Evolutionary conservation across 2,329 filamentous ascomycete species (phyloP).

Genomic region (Zymoseptoria tritici): DNA sequence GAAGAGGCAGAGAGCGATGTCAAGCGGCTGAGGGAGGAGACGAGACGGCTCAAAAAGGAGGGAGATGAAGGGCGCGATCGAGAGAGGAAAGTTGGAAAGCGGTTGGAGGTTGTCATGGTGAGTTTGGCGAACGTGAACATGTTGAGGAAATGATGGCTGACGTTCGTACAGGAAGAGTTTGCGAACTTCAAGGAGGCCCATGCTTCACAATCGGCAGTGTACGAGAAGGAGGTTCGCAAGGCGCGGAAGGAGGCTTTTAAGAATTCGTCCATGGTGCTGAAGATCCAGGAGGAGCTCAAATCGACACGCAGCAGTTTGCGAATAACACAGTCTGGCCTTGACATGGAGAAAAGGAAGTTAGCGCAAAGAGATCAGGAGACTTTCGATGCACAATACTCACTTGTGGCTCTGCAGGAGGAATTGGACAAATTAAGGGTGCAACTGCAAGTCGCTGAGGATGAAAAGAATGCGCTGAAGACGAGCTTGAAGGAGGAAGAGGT

Average conservation of each 20-base stretch:
- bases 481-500: constrained; percentile 67
- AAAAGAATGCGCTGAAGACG: constrained; percentile 66
- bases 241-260: constrained; percentile 68
- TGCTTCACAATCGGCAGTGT: constrained; percentile 38
- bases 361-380: constrained; percentile 60
- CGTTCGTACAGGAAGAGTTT: constrained; percentile 54
- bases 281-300: constrained; percentile 68
- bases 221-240: constrained; percentile 67
- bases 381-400: constrained; percentile 58
- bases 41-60: constrained; percentile 47
- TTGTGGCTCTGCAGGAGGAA: constrained; percentile 60
- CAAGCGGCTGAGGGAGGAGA: constrained; percentile 56
- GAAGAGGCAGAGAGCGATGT: constrained; percentile 67
- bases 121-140: constrained; percentile 28
- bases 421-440: constrained; percentile 56
- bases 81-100: constrained; percentile 59
- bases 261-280: constrained; percentile 60
- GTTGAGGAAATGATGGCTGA: not conserved
- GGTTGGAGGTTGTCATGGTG: constrained; percentile 64
- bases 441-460: constrained; percentile 60
- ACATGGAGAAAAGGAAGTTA: constrained; percentile 56
- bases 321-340: constrained; percentile 51
- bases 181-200: constrained; percentile 58
- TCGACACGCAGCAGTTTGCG: constrained; percentile 49
- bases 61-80: constrained; percentile 59